phyloP scores from a whole-genome alignment of 768 basidiomycete species.

The Crassisporium funariophilum region DNA sequence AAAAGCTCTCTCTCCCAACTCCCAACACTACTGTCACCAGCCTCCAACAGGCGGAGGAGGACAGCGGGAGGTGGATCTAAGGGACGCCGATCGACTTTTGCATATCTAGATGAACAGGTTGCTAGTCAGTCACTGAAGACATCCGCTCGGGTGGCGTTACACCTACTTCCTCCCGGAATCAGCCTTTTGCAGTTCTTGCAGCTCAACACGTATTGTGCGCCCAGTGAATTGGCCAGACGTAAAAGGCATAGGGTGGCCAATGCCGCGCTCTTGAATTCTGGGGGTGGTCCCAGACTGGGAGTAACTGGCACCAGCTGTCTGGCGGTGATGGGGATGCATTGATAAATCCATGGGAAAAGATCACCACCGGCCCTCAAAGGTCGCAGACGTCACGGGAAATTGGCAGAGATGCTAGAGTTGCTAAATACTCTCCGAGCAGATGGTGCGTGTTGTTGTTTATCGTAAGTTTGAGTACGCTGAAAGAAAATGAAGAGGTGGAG shows the following conservation, averaged over 20 bases:
- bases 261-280: constrained; percentile 23
- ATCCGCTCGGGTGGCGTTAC: constrained; percentile 6
- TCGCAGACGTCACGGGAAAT: not conserved
- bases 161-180: constrained; percentile 66
- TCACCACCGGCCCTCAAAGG: too few relatives aligned
- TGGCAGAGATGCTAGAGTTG: constrained; percentile 5
- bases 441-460: constrained; percentile 3
- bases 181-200: constrained; percentile 66
- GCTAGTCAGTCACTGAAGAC: constrained; percentile 1
- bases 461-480: not conserved
- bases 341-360: constrained; percentile 27
- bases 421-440: constrained; percentile 13
- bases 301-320: constrained; percentile 27
- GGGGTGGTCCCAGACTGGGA: constrained; percentile 11
- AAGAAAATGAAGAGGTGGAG: constrained; percentile 4
- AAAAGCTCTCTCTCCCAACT: constrained; percentile 51
- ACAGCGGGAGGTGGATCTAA: constrained; percentile 67
- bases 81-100: constrained; percentile 63
- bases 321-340: constrained; percentile 34
- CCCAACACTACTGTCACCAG: constrained; percentile 40
- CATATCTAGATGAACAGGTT: constrained; percentile 48
- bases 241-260: constrained; percentile 48
- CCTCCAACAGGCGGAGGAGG: constrained; percentile 52
- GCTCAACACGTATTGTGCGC: constrained; percentile 50
- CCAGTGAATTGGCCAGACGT: constrained; percentile 54